A percentile compares a stretch with the other conserved stretches of the same genome.
phyloP scores from a whole-genome alignment of 1,284 basidiomycete genomes.

The Cryptococcus sp. region DNA sequence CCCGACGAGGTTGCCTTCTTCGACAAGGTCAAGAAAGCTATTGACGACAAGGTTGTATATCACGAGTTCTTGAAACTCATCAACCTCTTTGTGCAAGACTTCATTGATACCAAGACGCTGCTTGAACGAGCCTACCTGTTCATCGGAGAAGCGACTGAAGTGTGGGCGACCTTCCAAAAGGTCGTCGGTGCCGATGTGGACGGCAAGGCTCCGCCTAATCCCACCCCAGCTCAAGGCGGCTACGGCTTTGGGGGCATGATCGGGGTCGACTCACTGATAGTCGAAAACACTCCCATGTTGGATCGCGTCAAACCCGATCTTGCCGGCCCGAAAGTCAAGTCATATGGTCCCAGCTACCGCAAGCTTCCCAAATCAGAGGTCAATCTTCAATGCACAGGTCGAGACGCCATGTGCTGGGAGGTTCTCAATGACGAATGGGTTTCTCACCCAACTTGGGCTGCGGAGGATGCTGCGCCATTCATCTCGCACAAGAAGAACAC shows the following conservation, averaged over 20 bases:
- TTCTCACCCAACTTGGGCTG: conserved; percentile 95
- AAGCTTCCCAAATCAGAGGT: conserved; percentile 84
- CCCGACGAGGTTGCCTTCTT: conserved; percentile 93
- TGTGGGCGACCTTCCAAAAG: conserved; percentile 84
- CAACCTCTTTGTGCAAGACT: conserved; percentile 92
- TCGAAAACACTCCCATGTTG: conserved; percentile 64
- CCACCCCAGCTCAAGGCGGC: conserved; percentile 61
- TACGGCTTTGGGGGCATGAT: conserved; percentile 53
- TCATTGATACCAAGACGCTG: conserved; percentile 82
- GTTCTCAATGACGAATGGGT: conserved; percentile 97
- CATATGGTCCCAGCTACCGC: conserved; percentile 86
- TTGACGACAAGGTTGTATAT: conserved; percentile 84
- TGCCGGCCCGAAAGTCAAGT: conserved; percentile 48
- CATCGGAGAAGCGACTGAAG: conserved; percentile 70
- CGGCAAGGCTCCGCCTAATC: conserved; percentile 65
- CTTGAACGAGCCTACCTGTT: conserved; percentile 79
- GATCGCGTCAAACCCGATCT: conserved; percentile 61
- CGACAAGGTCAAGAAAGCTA: conserved; percentile 82
- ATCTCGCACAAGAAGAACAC: conserved; percentile 95
- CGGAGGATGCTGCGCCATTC: conserved; percentile 92
- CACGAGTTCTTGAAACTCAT: conserved; percentile 95
- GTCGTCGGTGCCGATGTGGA: conserved; percentile 74
- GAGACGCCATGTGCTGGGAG: conserved; percentile 92
- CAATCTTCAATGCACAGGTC: conserved; percentile 85
- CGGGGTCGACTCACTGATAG: conserved; percentile 56